phyloP scores from a whole-genome alignment of 2,329 filamentous ascomycete genomes.

The Aureobasidium sp. region DNA sequence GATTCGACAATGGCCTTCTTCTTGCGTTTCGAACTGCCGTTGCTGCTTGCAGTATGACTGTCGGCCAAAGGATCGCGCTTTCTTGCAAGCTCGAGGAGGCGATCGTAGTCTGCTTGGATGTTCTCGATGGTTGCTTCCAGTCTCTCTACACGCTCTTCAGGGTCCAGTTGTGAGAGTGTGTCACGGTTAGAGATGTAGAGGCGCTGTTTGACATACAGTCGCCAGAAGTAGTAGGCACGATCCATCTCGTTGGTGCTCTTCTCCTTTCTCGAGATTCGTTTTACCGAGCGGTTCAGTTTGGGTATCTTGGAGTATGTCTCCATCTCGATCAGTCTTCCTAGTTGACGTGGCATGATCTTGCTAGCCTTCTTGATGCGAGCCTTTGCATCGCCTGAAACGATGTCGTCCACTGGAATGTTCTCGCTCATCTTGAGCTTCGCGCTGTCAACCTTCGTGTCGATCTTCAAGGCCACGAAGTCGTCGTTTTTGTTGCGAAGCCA shows the following conservation, averaged over 20 bases:
- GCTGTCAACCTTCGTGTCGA: conserved; percentile 48
- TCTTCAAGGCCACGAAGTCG: conserved; percentile 27
- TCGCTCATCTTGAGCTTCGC: conserved; percentile 41
- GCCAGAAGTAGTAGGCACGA: conserved; percentile 61
- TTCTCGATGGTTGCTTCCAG: conserved; percentile 59
- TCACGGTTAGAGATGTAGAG: conserved; percentile 70
- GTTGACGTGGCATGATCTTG: conserved; percentile 73
- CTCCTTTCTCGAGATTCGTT: conserved; percentile 35
- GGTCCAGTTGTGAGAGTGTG: conserved; percentile 59
- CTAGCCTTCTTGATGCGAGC: conserved; percentile 50
- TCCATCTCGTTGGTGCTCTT: conserved; percentile 49
- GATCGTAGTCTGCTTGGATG: conserved; percentile 66
- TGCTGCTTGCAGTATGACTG: background rate
- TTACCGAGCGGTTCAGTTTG: conserved; percentile 38
- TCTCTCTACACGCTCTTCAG: conserved; percentile 60
- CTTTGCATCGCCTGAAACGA: conserved; percentile 48
- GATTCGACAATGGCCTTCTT: conserved; percentile 12
- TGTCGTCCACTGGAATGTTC: conserved; percentile 46
- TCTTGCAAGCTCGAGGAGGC: conserved; percentile 47
- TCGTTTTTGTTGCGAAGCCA: conserved; percentile 47
- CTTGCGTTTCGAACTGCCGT: background rate
- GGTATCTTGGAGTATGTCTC: conserved; percentile 55
- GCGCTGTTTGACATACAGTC: conserved; percentile 66
- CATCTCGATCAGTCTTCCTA: conserved; percentile 67
- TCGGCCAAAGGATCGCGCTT: conserved; percentile 20